These are phyloP conservation scores for Mycena kentingensis DNA, from an alignment of 768 basidiomycete species.

Conservation along the genomic window DNA sequence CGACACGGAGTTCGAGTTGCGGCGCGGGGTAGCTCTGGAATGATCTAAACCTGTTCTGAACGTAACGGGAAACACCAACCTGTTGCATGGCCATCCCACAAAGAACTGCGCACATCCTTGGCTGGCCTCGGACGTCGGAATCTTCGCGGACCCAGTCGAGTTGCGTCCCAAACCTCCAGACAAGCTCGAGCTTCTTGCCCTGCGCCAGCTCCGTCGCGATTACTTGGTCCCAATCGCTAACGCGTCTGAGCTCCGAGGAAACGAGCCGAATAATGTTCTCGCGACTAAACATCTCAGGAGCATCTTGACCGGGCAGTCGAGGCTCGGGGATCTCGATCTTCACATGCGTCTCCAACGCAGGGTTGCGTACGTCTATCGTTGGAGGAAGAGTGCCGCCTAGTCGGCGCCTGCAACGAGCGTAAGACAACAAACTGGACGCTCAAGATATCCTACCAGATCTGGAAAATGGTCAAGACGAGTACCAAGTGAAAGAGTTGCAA, in stretches of 20 bases:
- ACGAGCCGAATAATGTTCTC: slow-evolving; percentile 67
- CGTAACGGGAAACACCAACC: slow-evolving; percentile 39
- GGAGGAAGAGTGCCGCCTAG: slow-evolving; percentile 73
- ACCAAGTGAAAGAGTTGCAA: slow-evolving; percentile 25
- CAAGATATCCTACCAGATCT: slow-evolving; percentile 20
- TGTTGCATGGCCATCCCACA: slow-evolving; percentile 74
- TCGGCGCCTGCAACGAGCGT: slow-evolving; percentile 51
- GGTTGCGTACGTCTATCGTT: slow-evolving; percentile 69
- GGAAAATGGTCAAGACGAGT: slow-evolving; percentile 2
- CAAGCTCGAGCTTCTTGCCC: slow-evolving; percentile 68
- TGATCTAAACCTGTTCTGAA: background rate
- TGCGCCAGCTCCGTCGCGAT: slow-evolving; percentile 53
- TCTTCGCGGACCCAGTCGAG: slow-evolving; percentile 88
- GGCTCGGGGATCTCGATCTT: slow-evolving; percentile 65
- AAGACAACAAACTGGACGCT: background rate
- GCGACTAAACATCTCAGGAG: slow-evolving; percentile 56
- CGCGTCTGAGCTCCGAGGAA: slow-evolving; percentile 51
- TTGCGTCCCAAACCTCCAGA: slow-evolving; percentile 73
- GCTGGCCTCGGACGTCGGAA: slow-evolving; percentile 61
- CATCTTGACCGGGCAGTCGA: slow-evolving; percentile 41
- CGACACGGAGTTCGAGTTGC: slow-evolving; percentile 73
- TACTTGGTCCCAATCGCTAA: slow-evolving; percentile 64
- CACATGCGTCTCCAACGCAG: slow-evolving; percentile 65
- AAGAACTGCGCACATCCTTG: slow-evolving; percentile 71
- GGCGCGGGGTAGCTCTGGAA: slow-evolving; percentile 37